Evolutionary conservation across 805 yeast genomes (phyloP), one percentile per base, ranked within the genome.

Genomic region (Sungouiozyma ichnusensis): DNA sequence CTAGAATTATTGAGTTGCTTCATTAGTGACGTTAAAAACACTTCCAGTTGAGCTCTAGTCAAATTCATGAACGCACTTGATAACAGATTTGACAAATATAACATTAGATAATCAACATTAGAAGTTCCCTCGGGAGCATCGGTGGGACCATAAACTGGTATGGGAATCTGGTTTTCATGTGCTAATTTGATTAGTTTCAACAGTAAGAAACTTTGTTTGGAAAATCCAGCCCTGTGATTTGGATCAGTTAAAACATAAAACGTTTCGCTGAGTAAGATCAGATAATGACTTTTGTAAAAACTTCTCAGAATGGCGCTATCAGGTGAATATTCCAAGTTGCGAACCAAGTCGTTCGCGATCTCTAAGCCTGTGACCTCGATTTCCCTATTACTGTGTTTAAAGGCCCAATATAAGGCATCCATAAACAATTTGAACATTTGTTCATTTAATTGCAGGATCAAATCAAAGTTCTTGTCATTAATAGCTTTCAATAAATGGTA

Each of bases 361-460:
- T 79, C 73, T 51, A 88, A 73, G 11, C 97, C 97, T 37, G 78
- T 77, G 49, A 79, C 83, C 62, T 90, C 97, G 40, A 90, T 95
- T 39, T 87, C 95, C 58, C 95, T 76, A 63, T 88, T 86, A 55
- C 85, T 87, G 63, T 90, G 97, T 66, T 88, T 87, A 61, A 90
- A 82, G 0, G 97, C 95, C 97, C 97, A 90, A 54, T 87, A 69
- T 32, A 94, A 85, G 1, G 96, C 92, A 64, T 85, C 86, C 46
- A 90, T 78, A 42, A 90, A 80, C 42, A 83, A 73, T 55, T 81
- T 85, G 73, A 90, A 87, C 14, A 90, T 88, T 46, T 75, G 83
- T 2, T 86, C 86, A 4, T 94, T 87, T 48, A 90, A 72, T 57
- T 83, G 81, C 44, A 85, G 68, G 50, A 90, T 69, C 0, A 95